Conservation (phyloP, 257 asterid genomes). For the Ligustrum vulgare region DNA sequence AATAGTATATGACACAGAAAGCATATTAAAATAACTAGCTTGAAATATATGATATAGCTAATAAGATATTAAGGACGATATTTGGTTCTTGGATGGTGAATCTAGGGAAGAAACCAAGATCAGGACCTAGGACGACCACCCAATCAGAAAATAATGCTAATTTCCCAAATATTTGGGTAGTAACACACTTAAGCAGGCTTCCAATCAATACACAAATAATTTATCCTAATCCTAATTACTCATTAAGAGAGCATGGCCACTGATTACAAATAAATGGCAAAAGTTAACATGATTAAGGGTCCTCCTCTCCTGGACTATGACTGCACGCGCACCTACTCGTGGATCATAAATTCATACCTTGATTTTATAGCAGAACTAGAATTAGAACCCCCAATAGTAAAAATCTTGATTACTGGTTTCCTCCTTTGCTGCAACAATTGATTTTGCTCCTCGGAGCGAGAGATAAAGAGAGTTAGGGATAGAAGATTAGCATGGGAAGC, state of each 20-base stretch:
- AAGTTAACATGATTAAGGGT: background rate
- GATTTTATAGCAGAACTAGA: background rate
- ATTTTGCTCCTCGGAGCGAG: background rate
- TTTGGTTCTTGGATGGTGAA: too few species aligned
- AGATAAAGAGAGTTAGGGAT: background rate
- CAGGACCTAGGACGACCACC: too few species aligned
- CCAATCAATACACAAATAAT: background rate
- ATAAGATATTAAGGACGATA: too few species aligned
- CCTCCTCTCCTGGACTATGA: background rate
- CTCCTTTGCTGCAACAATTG: background rate
- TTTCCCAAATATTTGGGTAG: too few species aligned
- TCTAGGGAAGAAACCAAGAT: too few species aligned
- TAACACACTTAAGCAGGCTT: too few species aligned
- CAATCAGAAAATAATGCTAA: too few species aligned
- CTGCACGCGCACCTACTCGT: background rate
- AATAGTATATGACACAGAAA: too few species aligned
- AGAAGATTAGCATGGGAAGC: too few species aligned
- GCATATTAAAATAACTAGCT: too few species aligned
- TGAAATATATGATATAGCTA: too few species aligned
- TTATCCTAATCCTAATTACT: conserved; percentile 11
- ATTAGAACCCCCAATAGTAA: background rate
- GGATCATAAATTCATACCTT: background rate
- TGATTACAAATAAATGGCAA: background rate
- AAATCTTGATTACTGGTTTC: background rate
- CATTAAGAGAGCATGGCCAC: background rate